A percentile compares a stretch with the other conserved stretches of the same genome.
These are phyloP conservation scores for Parietichytrium sp. DNA, from an alignment of 108 stramenopile species.

Conservation along the genomic window DNA sequence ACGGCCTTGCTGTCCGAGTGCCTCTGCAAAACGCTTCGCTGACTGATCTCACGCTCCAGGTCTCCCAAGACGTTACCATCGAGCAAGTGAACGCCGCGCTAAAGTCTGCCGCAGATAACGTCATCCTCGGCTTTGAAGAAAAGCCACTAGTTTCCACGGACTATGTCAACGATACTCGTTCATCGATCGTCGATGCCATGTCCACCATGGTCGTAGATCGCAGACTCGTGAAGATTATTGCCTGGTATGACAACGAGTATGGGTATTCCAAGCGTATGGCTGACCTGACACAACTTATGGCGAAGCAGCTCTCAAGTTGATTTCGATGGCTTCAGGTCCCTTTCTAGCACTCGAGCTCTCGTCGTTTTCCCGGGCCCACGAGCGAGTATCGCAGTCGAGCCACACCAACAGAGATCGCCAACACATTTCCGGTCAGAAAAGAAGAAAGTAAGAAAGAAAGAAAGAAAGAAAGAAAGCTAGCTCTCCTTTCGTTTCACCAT, in stretches of 20 bases:
- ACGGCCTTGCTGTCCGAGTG: conserved; percentile 86
- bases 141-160: conserved; percentile 81
- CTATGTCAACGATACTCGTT: conserved; percentile 82
- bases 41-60: conserved; percentile 82
- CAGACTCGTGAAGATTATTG: conserved; percentile 85
- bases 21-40: conserved; percentile 81
- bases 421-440: no score
- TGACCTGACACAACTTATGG: conserved; percentile 64
- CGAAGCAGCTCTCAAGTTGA: no score
- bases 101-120: conserved; percentile 73
- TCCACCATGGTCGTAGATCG: conserved; percentile 88
- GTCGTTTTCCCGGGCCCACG: no score
- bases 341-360: no score
- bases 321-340: no score
- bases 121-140: conserved; percentile 81
- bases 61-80: conserved; percentile 67
- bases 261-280: conserved; percentile 91
- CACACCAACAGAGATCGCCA: no score
- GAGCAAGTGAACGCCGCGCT: conserved; percentile 84
- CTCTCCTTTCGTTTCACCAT: no score
- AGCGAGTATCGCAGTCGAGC: no score
- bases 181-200: conserved; percentile 79
- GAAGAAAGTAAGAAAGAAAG: no score
- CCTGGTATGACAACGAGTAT: conserved; percentile 87
- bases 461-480: no score